Percentiles rank a stretch among this genome's conserved stretches.
Evolutionary conservation across 306 rosid species (phyloP).

Genomic region (Prunus mume): DNA sequence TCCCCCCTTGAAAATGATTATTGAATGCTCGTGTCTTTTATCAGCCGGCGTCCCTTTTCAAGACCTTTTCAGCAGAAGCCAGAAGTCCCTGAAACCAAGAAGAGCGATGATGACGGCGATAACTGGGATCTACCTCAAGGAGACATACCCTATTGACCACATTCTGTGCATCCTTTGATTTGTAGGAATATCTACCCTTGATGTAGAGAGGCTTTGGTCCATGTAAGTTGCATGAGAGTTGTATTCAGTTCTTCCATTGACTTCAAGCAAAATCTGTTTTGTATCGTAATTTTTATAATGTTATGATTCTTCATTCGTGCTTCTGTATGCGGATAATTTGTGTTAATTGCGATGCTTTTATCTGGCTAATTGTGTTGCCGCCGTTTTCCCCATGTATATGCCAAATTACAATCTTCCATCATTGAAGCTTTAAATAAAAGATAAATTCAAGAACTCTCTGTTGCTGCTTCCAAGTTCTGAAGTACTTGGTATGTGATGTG

Average conservation of each 20-base stretch:
- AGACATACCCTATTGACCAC: constrained; percentile 38
- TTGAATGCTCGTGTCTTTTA: neutral
- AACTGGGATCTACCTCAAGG: constrained; percentile 79
- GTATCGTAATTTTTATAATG: constrained; percentile 12
- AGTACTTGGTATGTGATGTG: neutral
- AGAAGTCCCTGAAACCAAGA: constrained; percentile 34
- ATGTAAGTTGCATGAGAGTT: constrained; percentile 31
- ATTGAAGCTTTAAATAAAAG: neutral
- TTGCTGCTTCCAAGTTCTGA: neutral
- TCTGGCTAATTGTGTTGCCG: neutral
- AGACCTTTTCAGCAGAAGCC: constrained; percentile 25
- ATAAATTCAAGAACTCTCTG: too few species aligned
- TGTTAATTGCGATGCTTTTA: constrained; percentile 4
- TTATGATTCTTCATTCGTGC: constrained; percentile 19
- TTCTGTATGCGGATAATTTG: constrained; percentile 12
- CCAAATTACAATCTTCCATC: neutral
- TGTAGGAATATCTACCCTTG: constrained; percentile 28
- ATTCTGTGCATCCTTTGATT: constrained; percentile 15
- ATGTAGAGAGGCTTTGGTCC: constrained; percentile 34
- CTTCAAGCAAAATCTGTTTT: constrained; percentile 22
- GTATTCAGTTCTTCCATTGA: constrained; percentile 22
- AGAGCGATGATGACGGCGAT: constrained; percentile 68
- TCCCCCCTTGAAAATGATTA: neutral
- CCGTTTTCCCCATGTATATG: neutral
- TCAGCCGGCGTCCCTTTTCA: constrained; percentile 33